Evolutionary conservation across 164 flowering plant genomes (phyloP).

Genomic region (Sedum album): DNA sequence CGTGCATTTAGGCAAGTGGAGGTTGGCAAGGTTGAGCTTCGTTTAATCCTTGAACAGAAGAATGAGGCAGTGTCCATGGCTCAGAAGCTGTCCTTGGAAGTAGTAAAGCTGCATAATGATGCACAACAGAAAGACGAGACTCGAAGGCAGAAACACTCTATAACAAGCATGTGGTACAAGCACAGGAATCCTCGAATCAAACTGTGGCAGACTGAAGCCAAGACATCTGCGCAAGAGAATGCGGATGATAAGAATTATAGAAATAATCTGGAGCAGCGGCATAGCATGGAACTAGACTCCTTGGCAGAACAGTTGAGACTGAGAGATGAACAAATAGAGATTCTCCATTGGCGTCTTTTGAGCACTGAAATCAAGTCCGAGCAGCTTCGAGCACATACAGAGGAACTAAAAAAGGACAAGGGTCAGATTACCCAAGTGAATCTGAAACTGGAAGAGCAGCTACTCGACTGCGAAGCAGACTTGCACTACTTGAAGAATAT

Average conservation of each 20-base stretch:
- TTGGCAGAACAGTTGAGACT: slow-evolving; percentile 70
- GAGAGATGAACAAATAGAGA: slow-evolving; percentile 78
- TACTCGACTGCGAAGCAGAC: slow-evolving; percentile 50
- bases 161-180: slow-evolving; percentile 38
- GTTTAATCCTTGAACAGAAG: slow-evolving; percentile 48
- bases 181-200: slow-evolving; percentile 22
- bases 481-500: slow-evolving; percentile 38
- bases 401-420: slow-evolving; percentile 41
- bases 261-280: slow-evolving; percentile 47
- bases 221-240: slow-evolving; percentile 41
- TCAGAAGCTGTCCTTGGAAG: slow-evolving; percentile 57
- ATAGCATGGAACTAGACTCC: slow-evolving; percentile 63
- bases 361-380: slow-evolving; percentile 78
- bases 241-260: slow-evolving; percentile 50
- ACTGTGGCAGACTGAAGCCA: slow-evolving; percentile 16
- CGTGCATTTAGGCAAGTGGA: slow-evolving; percentile 71
- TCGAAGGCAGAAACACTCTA: slow-evolving; percentile 38
- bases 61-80: slow-evolving; percentile 51
- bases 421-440: slow-evolving; percentile 50
- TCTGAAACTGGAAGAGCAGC: slow-evolving; percentile 43
- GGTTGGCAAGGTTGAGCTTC: slow-evolving; percentile 51
- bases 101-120: slow-evolving; percentile 55
- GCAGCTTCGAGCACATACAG: slow-evolving; percentile 53
- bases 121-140: slow-evolving; percentile 83
- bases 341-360: slow-evolving; percentile 55